Conservation (phyloP, 257 asterid species). For the Nicotiana noctiflora region DNA sequence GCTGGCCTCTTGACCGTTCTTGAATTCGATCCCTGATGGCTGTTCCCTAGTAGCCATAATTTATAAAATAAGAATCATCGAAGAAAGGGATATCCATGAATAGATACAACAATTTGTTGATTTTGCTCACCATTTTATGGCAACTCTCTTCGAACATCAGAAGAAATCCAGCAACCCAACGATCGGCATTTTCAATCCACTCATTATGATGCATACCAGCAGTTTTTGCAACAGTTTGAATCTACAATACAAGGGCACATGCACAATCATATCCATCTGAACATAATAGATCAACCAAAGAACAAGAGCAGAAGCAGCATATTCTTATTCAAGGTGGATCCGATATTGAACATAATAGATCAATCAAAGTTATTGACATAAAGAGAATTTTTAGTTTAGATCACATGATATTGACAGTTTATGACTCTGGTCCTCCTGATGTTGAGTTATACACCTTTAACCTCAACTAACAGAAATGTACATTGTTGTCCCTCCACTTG, state of each 20-base stretch:
- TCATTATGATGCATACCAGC: slow-evolving; percentile 49
- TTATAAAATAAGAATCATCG: neutral
- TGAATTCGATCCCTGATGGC: slow-evolving; percentile 18
- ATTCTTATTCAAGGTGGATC: neutral
- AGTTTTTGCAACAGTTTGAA: slow-evolving; percentile 68
- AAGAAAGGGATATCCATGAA: neutral
- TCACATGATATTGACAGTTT: neutral
- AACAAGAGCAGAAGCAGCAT: neutral
- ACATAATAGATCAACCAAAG: neutral
- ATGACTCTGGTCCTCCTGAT: neutral
- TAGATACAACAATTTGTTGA: neutral
- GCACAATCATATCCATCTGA: neutral
- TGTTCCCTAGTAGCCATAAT: slow-evolving; percentile 18
- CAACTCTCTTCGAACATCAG: slow-evolving; percentile 75
- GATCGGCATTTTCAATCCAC: slow-evolving; percentile 76
- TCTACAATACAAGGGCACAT: slow-evolving; percentile 24
- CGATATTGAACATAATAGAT: too few relatives aligned
- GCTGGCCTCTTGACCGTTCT: slow-evolving; percentile 51
- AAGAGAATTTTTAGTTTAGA: neutral
- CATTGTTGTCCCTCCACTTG: neutral
- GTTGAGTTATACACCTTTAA: neutral
- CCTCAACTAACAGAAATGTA: neutral
- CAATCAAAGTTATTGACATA: neutral
- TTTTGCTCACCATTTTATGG: slow-evolving; percentile 57
- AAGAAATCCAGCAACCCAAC: slow-evolving; percentile 73